Evolutionary conservation across 1,284 basidiomycete species (phyloP).

Genomic region (Cryptococcus maquisensis): DNA sequence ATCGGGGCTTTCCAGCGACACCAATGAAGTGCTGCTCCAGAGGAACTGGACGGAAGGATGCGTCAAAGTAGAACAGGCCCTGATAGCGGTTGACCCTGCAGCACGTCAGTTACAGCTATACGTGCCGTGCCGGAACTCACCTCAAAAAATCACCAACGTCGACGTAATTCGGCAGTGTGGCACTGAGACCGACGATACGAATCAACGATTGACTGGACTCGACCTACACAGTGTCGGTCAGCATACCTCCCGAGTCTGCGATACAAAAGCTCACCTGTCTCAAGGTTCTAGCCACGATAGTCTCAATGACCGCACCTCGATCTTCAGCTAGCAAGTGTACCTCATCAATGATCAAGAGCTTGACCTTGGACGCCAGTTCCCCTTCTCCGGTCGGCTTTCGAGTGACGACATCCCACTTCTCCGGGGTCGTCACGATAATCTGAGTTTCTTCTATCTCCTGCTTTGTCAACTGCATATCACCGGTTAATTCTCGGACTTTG

Average conservation of each 20-base stretch:
- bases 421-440: slow-evolving; percentile 97
- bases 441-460: slow-evolving; percentile 93
- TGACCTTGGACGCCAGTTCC: slow-evolving; percentile 85
- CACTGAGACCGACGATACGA: slow-evolving; percentile 96
- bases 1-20: slow-evolving; percentile 84
- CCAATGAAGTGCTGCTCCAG: slow-evolving; percentile 98
- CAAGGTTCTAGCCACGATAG: slow-evolving; percentile 93
- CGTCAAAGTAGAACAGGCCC: slow-evolving; percentile 98
- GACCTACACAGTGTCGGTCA: slow-evolving; percentile 56
- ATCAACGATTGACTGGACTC: slow-evolving; percentile 96
- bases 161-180: slow-evolving; percentile 94
- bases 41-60: slow-evolving; percentile 94
- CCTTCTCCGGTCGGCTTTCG: slow-evolving; percentile 95
- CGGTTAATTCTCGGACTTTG: slow-evolving; percentile 86
- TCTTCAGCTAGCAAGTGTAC: slow-evolving; percentile 97
- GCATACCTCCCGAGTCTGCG: not conserved
- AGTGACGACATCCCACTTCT: slow-evolving; percentile 99
- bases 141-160: slow-evolving; percentile 95
- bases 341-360: slow-evolving; percentile 96
- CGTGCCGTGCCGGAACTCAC: slow-evolving; percentile 48
- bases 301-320: slow-evolving; percentile 96
- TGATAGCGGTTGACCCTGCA: slow-evolving; percentile 78
- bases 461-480: slow-evolving; percentile 97
- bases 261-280: slow-evolving; percentile 62
- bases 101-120: not conserved